Conservation (phyloP, 805 yeast genomes). For the Metschnikowia picachoensis region DNA sequence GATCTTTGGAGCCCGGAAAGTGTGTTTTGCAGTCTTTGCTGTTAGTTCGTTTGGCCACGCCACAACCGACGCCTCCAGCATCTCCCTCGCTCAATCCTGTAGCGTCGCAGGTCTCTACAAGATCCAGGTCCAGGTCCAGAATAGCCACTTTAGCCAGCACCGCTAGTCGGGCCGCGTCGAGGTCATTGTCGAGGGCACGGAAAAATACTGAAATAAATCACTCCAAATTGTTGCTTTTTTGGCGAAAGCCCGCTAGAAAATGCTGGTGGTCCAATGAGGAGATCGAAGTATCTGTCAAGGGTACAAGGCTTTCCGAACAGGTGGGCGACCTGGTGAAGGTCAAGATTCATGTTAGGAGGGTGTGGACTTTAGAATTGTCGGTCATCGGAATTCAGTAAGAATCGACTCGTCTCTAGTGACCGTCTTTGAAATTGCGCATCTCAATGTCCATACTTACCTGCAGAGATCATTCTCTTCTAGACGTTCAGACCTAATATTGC, state of each 20-base stretch:
- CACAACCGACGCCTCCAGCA: conserved; percentile 32
- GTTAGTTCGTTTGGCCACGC: conserved; percentile 54
- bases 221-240: conserved; percentile 74
- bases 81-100: conserved; percentile 44
- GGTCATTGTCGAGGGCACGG: conserved; percentile 53
- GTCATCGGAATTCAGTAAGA: conserved; percentile 76
- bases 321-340: conserved; percentile 36
- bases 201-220: conserved; percentile 39
- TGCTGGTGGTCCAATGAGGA: conserved; percentile 92
- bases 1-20: conserved; percentile 82
- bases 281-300: conserved; percentile 41
- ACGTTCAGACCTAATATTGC: too few relatives aligned
- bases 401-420: not conserved
- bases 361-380: conserved; percentile 93
- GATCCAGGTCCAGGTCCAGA: conserved; percentile 42
- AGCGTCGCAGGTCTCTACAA: conserved; percentile 35
- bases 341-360: conserved; percentile 83
- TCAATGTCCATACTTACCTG: too few relatives aligned
- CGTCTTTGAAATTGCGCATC: too few relatives aligned
- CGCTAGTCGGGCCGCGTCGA: conserved; percentile 52
- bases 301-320: conserved; percentile 19
- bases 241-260: conserved; percentile 98
- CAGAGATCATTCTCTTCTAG: too few relatives aligned
- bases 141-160: conserved; percentile 56
- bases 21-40: conserved; percentile 85